A percentile compares a stretch with the other conserved stretches of the same genome.
Conservation (phyloP, 805 yeast genomes). For the Alloascoidea africana region DNA sequence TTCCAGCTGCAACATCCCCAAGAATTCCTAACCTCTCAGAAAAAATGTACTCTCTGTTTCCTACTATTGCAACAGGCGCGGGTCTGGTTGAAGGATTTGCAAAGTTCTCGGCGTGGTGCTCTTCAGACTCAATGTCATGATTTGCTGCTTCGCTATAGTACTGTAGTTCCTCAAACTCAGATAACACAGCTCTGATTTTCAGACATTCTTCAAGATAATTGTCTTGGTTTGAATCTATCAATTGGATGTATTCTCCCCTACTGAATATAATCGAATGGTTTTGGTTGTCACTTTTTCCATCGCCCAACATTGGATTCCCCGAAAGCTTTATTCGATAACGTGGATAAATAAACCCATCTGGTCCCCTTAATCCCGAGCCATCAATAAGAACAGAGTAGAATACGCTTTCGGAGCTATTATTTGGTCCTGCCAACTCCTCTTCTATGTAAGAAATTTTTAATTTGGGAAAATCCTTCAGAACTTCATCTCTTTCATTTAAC, state of each 20-base stretch:
- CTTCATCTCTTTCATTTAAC: slow-evolving; percentile 63
- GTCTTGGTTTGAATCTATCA: slow-evolving; percentile 61
- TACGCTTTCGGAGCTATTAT: slow-evolving; percentile 13
- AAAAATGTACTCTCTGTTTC: slow-evolving; percentile 57
- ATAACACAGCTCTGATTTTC: slow-evolving; percentile 46
- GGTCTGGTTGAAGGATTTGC: slow-evolving; percentile 9
- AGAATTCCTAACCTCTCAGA: slow-evolving; percentile 56
- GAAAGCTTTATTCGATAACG: slow-evolving; percentile 45
- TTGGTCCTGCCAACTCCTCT: slow-evolving; percentile 19
- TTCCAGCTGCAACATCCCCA: slow-evolving; percentile 65
- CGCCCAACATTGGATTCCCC: slow-evolving; percentile 60
- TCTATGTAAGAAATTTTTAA: slow-evolving; percentile 39
- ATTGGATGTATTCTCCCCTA: slow-evolving; percentile 54
- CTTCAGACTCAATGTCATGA: slow-evolving; percentile 12
- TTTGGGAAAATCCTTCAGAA: slow-evolving; percentile 64
- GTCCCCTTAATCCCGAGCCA: slow-evolving; percentile 43
- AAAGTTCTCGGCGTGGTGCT: slow-evolving; percentile 17
- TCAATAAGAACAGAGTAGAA: slow-evolving; percentile 47
- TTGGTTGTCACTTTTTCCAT: slow-evolving; percentile 60
- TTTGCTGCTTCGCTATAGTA: no score
- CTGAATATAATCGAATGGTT: slow-evolving; percentile 49
- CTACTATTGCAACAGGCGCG: slow-evolving; percentile 55
- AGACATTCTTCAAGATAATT: slow-evolving; percentile 57
- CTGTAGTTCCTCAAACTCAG: slow-evolving; percentile 44
- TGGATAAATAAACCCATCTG: slow-evolving; percentile 37